Evolutionary conservation across 345 rosid genomes (phyloP).

Genomic region (Syzygium jambos): DNA sequence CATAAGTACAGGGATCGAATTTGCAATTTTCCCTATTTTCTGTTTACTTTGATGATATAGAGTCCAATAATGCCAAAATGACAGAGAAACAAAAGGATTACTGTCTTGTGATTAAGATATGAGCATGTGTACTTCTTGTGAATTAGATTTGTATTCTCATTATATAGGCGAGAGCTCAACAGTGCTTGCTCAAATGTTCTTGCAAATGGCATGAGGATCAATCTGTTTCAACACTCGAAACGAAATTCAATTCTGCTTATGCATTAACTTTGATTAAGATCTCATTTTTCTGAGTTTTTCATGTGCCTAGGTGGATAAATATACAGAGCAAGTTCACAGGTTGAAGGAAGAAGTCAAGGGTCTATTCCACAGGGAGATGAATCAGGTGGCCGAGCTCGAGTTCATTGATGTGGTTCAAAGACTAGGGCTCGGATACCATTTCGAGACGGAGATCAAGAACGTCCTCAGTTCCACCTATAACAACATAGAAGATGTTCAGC

Average conservation of each 20-base stretch:
- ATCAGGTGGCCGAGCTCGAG: background rate
- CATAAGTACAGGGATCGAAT: too few relatives aligned
- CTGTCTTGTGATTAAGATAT: background rate
- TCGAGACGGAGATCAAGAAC: background rate
- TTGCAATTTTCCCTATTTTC: too few relatives aligned
- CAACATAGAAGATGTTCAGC: background rate
- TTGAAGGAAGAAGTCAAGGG: background rate
- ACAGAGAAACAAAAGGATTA: too few relatives aligned
- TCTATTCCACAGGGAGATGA: background rate
- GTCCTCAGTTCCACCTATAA: background rate
- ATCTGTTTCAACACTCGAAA: background rate
- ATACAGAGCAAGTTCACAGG: background rate
- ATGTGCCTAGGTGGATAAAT: background rate
- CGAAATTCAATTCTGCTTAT: background rate
- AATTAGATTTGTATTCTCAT: too few relatives aligned
- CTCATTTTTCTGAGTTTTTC: background rate
- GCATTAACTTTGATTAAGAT: background rate
- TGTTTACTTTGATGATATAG: too few relatives aligned
- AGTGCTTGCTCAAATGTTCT: background rate
- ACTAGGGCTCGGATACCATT: conserved; percentile 7
- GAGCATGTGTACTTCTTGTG: background rate
- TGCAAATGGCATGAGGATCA: background rate
- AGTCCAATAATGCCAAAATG: too few relatives aligned
- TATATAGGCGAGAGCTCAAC: background rate
- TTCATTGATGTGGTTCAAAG: background rate